These are phyloP conservation scores for Plasmodium gonderi DNA, from an alignment of 169 alveolate genomes.

Conservation along the genomic window DNA sequence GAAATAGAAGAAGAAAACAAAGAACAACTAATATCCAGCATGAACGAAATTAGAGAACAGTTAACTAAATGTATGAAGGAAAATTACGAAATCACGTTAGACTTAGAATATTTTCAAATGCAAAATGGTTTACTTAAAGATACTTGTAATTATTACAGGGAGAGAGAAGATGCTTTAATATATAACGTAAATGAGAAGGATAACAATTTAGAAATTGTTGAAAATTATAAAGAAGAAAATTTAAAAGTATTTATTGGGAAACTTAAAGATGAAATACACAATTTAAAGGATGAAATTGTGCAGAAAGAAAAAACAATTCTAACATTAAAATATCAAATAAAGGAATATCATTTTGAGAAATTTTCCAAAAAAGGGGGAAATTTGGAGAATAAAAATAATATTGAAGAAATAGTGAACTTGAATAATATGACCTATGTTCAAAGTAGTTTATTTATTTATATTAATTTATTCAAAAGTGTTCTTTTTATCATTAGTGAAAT, in stretches of 20 bases:
- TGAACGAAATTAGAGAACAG: constrained; percentile 40
- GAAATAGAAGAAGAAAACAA: constrained; percentile 48
- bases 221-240: constrained; percentile 34
- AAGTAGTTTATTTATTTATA: constrained; percentile 50
- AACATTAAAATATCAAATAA: constrained; percentile 61
- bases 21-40: constrained; percentile 27
- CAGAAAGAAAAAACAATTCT: constrained; percentile 6
- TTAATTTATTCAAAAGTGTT: constrained; percentile 69
- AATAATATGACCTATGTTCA: constrained; percentile 63
- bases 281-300: constrained; percentile 17
- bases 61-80: constrained; percentile 41
- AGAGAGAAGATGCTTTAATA: constrained; percentile 35
- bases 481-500: constrained; percentile 70
- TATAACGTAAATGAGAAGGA: constrained; percentile 22
- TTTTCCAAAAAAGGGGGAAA: not conserved
- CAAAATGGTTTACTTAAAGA: constrained; percentile 44
- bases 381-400: constrained; percentile 16
- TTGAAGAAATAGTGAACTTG: constrained; percentile 37
- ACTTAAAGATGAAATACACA: constrained; percentile 40
- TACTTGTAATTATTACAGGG: constrained; percentile 39
- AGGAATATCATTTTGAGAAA: constrained; percentile 38
- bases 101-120: constrained; percentile 58
- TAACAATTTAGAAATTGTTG: constrained; percentile 11
- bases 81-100: constrained; percentile 53
- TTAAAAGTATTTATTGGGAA: constrained; percentile 47